Evolutionary conservation across 345 rosid species (phyloP).

Genomic region (Ricinus communis): DNA sequence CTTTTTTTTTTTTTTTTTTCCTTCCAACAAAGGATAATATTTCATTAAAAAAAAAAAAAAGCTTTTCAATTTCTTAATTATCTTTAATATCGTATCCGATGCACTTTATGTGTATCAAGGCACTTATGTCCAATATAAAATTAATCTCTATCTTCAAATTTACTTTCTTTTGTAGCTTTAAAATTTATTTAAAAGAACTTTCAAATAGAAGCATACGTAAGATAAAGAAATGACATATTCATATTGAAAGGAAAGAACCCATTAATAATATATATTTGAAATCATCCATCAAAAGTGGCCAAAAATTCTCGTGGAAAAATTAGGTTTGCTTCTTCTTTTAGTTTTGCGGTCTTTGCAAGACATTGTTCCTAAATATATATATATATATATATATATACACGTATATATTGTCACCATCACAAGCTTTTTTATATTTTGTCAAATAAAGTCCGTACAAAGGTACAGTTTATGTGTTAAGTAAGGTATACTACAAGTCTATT

Average conservation of each 20-base stretch:
- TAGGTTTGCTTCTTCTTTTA: not conserved
- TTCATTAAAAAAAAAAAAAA: not conserved
- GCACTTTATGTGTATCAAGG: not conserved
- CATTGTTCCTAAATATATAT: too few species aligned
- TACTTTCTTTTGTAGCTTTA: not conserved
- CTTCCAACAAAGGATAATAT: too few species aligned
- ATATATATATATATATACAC: too few species aligned
- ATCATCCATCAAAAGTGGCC: not conserved
- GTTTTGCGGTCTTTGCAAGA: constrained; percentile 12
- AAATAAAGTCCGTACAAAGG: constrained; percentile 9
- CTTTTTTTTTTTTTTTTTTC: too few species aligned
- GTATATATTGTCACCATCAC: constrained; percentile 4
- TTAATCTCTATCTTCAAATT: not conserved
- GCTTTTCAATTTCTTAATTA: not conserved
- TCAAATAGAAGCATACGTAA: not conserved
- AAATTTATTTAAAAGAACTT: not conserved
- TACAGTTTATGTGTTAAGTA: constrained; percentile 7
- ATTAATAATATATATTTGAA: not conserved
- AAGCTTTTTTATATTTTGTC: not conserved
- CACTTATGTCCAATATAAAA: not conserved
- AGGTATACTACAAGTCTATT: too few species aligned
- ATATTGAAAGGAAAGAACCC: too few species aligned
- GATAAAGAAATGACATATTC: too few species aligned
- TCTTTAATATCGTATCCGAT: not conserved
- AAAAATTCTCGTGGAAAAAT: not conserved